Conservation (phyloP, 768 basidiomycete species). For the Amyloporia xantha region DNA sequence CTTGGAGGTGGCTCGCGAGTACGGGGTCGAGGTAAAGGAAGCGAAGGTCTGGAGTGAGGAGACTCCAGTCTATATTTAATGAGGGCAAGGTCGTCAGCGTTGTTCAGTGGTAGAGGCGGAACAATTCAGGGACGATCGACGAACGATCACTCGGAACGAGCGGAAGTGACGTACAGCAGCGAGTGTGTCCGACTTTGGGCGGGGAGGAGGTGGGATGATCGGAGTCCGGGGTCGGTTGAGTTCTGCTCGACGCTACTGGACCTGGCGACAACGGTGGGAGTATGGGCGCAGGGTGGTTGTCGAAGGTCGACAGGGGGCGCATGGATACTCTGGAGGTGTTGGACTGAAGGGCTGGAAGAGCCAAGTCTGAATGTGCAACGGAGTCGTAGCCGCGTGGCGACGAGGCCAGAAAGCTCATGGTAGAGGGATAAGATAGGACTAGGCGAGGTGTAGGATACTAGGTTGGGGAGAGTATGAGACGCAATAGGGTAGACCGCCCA, state of each 20-base stretch:
- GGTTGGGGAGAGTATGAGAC: slow-evolving; percentile 8
- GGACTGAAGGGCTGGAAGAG: slow-evolving; percentile 13
- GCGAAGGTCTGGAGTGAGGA: slow-evolving; percentile 66
- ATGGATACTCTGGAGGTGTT: slow-evolving; percentile 15
- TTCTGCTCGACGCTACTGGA: slow-evolving; percentile 9
- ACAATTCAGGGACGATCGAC: slow-evolving; percentile 36
- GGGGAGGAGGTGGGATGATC: slow-evolving; percentile 32
- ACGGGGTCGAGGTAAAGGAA: slow-evolving; percentile 86
- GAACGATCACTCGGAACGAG: slow-evolving; percentile 28
- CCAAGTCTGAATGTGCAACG: slow-evolving; percentile 20
- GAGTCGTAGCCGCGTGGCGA: slow-evolving; percentile 24
- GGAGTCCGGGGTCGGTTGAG: slow-evolving; percentile 19
- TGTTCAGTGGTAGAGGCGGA: slow-evolving; percentile 16
- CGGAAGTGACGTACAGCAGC: slow-evolving; percentile 57
- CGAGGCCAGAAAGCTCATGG: slow-evolving; percentile 28
- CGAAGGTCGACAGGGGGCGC: slow-evolving; percentile 25
- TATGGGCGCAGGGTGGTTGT: slow-evolving; percentile 28
- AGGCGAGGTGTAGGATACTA: slow-evolving; percentile 6
- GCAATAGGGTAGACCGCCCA: slow-evolving; percentile 13
- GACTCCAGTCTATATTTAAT: slow-evolving; percentile 67
- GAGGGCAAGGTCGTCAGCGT: slow-evolving; percentile 18
- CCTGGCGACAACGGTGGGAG: slow-evolving; percentile 11
- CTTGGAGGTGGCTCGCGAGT: slow-evolving; percentile 61
- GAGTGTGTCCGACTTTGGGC: slow-evolving; percentile 63
- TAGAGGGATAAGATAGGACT: slow-evolving; percentile 12